Conservation (phyloP, 768 basidiomycete genomes). For the Rhizopogon rudus region DNA sequence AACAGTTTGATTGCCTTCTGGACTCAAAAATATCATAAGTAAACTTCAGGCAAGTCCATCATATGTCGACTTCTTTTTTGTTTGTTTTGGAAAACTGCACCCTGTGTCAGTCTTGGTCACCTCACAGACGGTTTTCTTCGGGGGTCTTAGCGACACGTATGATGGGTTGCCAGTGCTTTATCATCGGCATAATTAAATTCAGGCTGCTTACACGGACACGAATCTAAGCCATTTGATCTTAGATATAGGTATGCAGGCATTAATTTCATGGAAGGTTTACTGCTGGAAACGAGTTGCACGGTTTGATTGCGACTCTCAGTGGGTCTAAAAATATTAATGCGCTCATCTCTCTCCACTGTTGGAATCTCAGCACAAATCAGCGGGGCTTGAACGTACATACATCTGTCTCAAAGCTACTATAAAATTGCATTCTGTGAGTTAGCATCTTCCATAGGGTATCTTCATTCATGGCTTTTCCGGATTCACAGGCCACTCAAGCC, state of each 20-base stretch:
- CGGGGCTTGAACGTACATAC: background rate
- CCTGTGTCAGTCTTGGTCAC: background rate
- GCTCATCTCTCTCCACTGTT: background rate
- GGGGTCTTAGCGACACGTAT: background rate
- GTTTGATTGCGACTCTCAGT: background rate
- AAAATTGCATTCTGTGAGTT: conserved; percentile 1
- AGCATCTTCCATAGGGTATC: background rate
- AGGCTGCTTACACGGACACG: background rate
- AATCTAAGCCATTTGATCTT: background rate
- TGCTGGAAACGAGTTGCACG: background rate
- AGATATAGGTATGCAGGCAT: background rate
- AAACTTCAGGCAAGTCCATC: no score
- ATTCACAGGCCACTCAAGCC: background rate
- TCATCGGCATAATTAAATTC: no score
- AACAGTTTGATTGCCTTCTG: background rate
- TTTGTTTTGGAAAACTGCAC: background rate
- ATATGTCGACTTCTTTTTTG: background rate
- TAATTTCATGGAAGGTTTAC: background rate
- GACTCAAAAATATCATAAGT: background rate
- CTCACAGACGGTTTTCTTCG: background rate
- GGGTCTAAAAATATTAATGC: background rate
- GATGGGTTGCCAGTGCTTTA: background rate
- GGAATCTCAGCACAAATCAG: background rate
- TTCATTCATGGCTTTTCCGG: conserved; percentile 2
- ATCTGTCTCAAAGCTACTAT: conserved; percentile 1